Evolutionary conservation across 148 eudicot genomes (phyloP), one percentile per base, ranked within the genome.

Genomic region (Polygonum maritimum): DNA sequence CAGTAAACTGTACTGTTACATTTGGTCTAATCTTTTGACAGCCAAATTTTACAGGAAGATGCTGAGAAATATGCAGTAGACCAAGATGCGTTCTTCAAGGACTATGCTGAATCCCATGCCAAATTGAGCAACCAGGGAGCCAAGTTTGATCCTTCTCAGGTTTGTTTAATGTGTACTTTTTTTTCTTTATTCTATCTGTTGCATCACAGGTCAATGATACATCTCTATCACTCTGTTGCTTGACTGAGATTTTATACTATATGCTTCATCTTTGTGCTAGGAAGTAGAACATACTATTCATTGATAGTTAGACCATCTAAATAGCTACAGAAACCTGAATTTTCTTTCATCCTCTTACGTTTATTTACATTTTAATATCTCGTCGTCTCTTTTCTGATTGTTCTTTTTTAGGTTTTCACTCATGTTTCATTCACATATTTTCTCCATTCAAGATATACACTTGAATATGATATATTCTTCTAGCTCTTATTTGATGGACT

Each of bases 71-170:
- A 95, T 76, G 96, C 97, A 41, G 91, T 52, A 72, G 96, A 92
- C 78, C 87, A 84, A 78, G 94, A 88, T 51, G 91, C 89, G 65
- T 95, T 95, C 81, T 95, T 92, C 77, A 87, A 89, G 76, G 97
- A 95, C 77, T 95, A 95, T 81, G 97, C 97, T 48, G 98, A 95
- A 78, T 87, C 98, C 57, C 98, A 95, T 84, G 98, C 97, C 79
- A 95, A 90, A 81, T 96, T 95, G 62, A 95, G 98, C 88, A 90
- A 92, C 78, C 87, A 82, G 54, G 98, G 98, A 82, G 96, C 97
- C 81, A 95, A 95, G 81, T 95, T 95, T 83, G 94, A 92, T 33
- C 98, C 97, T 63, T 83, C 97, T 70, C 90, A 92, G 97, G 98
- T 92, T 75, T 81, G 86, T 83, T 48, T 52, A 11, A 47, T 48